A percentile compares a stretch with the other conserved stretches of the same genome.
These are phyloP conservation scores for Trametes pubescens DNA, from an alignment of 1,284 basidiomycete genomes.

Conservation along the genomic window DNA sequence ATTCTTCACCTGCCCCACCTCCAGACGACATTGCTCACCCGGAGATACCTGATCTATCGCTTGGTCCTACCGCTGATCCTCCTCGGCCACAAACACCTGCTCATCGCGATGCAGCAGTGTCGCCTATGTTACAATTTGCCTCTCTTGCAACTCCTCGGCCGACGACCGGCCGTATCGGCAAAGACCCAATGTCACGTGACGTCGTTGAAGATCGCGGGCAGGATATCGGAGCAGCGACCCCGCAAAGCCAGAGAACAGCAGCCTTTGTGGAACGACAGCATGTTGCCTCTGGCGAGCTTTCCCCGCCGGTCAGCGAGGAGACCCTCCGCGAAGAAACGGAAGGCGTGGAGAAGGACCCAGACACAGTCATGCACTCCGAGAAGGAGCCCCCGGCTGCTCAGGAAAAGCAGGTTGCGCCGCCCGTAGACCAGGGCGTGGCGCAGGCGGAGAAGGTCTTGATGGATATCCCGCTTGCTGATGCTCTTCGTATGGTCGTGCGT, in stretches of 20 bases:
- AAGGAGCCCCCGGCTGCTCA: not conserved
- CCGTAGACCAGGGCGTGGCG: constrained; percentile 5
- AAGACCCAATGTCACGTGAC: not conserved
- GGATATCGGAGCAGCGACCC: not conserved
- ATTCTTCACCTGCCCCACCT: not conserved
- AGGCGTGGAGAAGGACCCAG: constrained; percentile 21
- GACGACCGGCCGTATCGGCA: not conserved
- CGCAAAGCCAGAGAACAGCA: not conserved
- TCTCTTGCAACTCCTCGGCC: not conserved
- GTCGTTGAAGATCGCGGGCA: not conserved
- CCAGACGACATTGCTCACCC: not conserved
- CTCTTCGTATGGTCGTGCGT: constrained; percentile 67
- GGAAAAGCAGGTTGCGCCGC: not conserved
- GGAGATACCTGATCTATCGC: not conserved
- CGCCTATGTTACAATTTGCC: constrained; percentile 3
- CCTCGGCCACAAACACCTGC: not conserved
- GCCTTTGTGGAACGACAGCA: constrained; percentile 15
- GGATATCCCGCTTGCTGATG: constrained; percentile 56
- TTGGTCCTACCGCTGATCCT: not conserved
- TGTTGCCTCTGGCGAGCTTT: constrained; percentile 26
- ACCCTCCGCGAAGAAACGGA: constrained; percentile 30
- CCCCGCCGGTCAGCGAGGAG: constrained; percentile 30
- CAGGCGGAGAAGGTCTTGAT: constrained; percentile 17
- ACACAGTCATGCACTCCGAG: constrained; percentile 1
- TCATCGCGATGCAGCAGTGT: constrained; percentile 16